These are phyloP conservation scores for Kwoniella botswanensis DNA, from an alignment of 768 basidiomycete species.

Conservation along the genomic window DNA sequence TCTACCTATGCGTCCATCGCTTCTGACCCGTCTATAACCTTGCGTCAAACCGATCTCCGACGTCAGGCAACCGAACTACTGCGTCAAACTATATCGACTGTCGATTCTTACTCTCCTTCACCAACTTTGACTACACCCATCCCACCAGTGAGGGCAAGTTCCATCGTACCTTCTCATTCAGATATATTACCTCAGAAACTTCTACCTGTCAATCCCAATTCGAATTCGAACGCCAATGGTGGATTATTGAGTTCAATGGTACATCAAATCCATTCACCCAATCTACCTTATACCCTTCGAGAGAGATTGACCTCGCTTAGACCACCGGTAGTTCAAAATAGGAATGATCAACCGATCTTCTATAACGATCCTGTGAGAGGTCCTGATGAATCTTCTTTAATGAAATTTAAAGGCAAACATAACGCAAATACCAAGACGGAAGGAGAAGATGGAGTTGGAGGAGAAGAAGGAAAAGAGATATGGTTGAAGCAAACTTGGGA, in stretches of 20 bases:
- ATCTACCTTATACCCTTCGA: conserved; percentile 40
- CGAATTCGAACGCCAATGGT: background rate
- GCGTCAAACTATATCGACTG: conserved; percentile 30
- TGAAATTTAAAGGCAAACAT: conserved; percentile 42
- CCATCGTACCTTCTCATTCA: conserved; percentile 37
- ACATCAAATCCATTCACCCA: conserved; percentile 39
- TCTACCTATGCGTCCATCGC: conserved; percentile 37
- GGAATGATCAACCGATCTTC: conserved; percentile 33
- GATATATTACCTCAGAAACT: conserved; percentile 21
- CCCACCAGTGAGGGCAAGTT: conserved; percentile 25
- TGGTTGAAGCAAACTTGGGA: conserved; percentile 45
- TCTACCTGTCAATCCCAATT: conserved; percentile 32
- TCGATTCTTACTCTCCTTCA: conserved; percentile 32
- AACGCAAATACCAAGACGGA: background rate
- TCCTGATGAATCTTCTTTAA: conserved; percentile 33
- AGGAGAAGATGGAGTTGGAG: conserved; percentile 11
- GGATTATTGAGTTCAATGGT: conserved; percentile 34
- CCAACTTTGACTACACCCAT: conserved; percentile 31
- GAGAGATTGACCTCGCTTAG: conserved; percentile 44
- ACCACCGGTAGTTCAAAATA: conserved; percentile 34
- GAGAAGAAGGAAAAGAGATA: conserved; percentile 18
- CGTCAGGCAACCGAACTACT: conserved; percentile 39
- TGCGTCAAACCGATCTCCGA: conserved; percentile 32
- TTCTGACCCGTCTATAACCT: conserved; percentile 38
- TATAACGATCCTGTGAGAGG: conserved; percentile 46